These are phyloP conservation scores for Lactifluus pinguis DNA, from an alignment of 768 basidiomycete genomes.

Conservation along the genomic window DNA sequence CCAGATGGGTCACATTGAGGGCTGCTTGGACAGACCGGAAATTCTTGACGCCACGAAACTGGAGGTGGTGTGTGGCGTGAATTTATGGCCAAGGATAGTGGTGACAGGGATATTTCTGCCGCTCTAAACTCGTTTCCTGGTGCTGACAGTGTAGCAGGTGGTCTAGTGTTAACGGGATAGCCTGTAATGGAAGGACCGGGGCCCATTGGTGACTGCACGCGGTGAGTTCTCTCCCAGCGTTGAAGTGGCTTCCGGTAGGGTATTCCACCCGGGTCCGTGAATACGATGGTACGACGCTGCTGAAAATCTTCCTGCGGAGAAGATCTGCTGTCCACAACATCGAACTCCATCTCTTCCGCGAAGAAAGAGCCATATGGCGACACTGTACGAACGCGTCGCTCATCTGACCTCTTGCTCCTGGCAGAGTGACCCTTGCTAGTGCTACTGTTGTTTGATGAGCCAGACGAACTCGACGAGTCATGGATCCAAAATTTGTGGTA, in stretches of 20 bases:
- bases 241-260: not conserved
- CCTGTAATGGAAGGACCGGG: not conserved
- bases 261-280: not conserved
- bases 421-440: not conserved
- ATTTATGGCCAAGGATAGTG: not conserved
- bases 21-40: not conserved
- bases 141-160: not conserved
- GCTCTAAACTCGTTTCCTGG: not conserved
- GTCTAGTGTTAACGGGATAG: not conserved
- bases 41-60: not conserved
- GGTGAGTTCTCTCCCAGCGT: not conserved
- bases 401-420: not conserved
- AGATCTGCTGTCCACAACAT: not conserved
- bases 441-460: not conserved
- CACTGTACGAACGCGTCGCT: not conserved
- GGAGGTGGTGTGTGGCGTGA: conserved; percentile 1
- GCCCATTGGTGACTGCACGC: not conserved
- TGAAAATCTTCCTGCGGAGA: not conserved
- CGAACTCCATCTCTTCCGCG: conserved; percentile 10
- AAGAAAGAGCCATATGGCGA: conserved; percentile 15
- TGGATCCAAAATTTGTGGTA: not conserved
- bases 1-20: not conserved
- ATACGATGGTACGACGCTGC: not conserved
- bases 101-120: not conserved
- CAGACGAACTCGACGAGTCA: not conserved